These are phyloP conservation scores for Ascoidea tarda DNA, from an alignment of 805 yeast genomes.

Conservation along the genomic window DNA sequence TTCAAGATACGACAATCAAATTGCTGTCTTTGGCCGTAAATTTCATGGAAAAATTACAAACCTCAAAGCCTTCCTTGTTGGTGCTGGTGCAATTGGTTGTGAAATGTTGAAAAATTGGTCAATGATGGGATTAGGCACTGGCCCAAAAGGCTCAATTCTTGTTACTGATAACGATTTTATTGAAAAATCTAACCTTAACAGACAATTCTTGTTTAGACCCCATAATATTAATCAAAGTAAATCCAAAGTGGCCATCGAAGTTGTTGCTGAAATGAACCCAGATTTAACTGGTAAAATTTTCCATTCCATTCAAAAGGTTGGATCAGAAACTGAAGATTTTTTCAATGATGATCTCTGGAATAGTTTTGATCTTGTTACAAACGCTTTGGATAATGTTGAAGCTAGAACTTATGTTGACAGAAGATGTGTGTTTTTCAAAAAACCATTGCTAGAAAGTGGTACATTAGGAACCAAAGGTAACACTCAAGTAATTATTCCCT, in stretches of 20 bases:
- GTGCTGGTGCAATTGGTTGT: conserved; percentile 98
- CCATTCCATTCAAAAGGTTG: conserved; percentile 75
- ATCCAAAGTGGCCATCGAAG: conserved; percentile 80
- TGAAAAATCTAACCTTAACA: conserved; percentile 89
- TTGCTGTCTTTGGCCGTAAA: conserved; percentile 81
- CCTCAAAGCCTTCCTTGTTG: conserved; percentile 79
- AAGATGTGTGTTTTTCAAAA: conserved; percentile 85
- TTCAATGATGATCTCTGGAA: conserved; percentile 83
- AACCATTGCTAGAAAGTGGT: conserved; percentile 90
- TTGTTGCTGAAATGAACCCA: conserved; percentile 79
- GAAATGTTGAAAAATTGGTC: conserved; percentile 99
- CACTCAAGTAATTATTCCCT: conserved; percentile 91
- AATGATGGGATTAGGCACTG: conserved; percentile 86
- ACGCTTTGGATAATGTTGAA: conserved; percentile 94
- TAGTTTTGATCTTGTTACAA: conserved; percentile 75
- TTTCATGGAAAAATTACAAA: conserved; percentile 66
- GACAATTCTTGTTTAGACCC: conserved; percentile 92
- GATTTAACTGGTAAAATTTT: conserved; percentile 66
- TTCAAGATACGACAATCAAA: conserved; percentile 86
- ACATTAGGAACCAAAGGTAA: conserved; percentile 98
- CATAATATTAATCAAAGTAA: conserved; percentile 87
- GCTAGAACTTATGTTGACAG: conserved; percentile 97
- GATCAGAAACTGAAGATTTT: conserved; percentile 79
- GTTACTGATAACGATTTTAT: conserved; percentile 93
- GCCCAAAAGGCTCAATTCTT: conserved; percentile 70